A percentile compares a stretch with the other conserved stretches of the same genome.
These are phyloP conservation scores for Limnomonas spitsbergensis DNA, from an alignment of 139 green algal species.

Conservation along the genomic window DNA sequence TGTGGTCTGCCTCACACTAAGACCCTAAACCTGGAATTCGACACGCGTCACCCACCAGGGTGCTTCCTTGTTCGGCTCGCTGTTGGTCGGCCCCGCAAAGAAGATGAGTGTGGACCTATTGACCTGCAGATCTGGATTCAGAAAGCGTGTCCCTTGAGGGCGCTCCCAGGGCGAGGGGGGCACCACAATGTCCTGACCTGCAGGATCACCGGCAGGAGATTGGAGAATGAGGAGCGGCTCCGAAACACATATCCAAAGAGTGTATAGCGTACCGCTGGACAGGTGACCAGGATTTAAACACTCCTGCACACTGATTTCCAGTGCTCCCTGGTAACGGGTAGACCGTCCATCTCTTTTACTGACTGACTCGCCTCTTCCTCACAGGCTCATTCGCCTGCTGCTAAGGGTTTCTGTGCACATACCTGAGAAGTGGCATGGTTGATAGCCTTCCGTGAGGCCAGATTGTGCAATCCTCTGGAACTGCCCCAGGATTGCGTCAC, in stretches of 20 bases:
- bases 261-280: too few species aligned
- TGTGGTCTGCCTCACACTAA: neutral
- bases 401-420: too few species aligned
- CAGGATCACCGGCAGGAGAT: too few species aligned
- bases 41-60: neutral
- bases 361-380: too few species aligned
- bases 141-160: neutral
- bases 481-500: neutral
- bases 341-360: too few species aligned
- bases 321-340: too few species aligned
- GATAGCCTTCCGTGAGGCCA: neutral
- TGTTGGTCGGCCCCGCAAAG: constrained; percentile 7
- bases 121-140: neutral
- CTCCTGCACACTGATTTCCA: too few species aligned
- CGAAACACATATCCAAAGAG: too few species aligned
- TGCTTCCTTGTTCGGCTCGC: constrained; percentile 2
- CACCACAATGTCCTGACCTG: constrained; percentile 14
- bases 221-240: too few species aligned
- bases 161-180: neutral
- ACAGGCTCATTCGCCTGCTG: too few species aligned
- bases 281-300: too few species aligned
- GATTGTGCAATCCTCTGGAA: neutral
- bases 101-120: neutral
- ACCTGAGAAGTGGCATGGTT: constrained; percentile 13
- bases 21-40: neutral